A percentile compares a stretch with the other conserved stretches of the same genome.
Conservation (phyloP, 306 rosid species). For the Clitoria ternatea region DNA sequence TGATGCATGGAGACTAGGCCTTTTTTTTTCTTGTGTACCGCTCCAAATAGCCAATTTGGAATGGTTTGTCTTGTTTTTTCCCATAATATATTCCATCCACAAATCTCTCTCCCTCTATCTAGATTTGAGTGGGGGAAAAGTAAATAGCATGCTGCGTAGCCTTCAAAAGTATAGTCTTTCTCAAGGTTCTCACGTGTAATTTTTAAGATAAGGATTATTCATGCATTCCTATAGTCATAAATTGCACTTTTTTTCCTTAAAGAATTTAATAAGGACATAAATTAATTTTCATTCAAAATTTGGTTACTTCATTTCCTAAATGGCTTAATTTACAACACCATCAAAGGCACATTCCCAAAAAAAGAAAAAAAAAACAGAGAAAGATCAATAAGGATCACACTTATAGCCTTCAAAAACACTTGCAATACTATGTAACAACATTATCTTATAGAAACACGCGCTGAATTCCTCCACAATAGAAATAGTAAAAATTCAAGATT, state of each 20-base stretch:
- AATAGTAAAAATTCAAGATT: constrained; percentile 28
- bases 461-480: constrained; percentile 33
- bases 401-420: constrained; percentile 28
- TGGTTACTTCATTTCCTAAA: constrained; percentile 38
- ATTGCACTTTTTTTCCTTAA: neutral
- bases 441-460: constrained; percentile 28
- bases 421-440: constrained; percentile 32
- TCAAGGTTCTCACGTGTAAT: constrained; percentile 40
- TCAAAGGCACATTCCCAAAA: constrained; percentile 17
- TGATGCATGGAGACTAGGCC: constrained; percentile 24
- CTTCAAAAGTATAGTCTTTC: constrained; percentile 43
- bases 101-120: constrained; percentile 34
- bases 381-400: constrained; percentile 33
- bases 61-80: constrained; percentile 13
- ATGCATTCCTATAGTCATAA: neutral
- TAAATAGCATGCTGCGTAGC: constrained; percentile 8
- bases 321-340: constrained; percentile 35
- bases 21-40: constrained; percentile 36
- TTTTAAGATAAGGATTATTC: constrained; percentile 24
- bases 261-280: constrained; percentile 23
- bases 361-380: neutral
- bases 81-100: constrained; percentile 39
- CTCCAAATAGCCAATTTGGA: constrained; percentile 30
- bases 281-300: constrained; percentile 27
- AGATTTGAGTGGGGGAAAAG: constrained; percentile 35